Evolutionary conservation across 2,329 filamentous ascomycete genomes (phyloP), one percentile per base, ranked within the genome.

Genomic region (Sporothrix curviconia): DNA sequence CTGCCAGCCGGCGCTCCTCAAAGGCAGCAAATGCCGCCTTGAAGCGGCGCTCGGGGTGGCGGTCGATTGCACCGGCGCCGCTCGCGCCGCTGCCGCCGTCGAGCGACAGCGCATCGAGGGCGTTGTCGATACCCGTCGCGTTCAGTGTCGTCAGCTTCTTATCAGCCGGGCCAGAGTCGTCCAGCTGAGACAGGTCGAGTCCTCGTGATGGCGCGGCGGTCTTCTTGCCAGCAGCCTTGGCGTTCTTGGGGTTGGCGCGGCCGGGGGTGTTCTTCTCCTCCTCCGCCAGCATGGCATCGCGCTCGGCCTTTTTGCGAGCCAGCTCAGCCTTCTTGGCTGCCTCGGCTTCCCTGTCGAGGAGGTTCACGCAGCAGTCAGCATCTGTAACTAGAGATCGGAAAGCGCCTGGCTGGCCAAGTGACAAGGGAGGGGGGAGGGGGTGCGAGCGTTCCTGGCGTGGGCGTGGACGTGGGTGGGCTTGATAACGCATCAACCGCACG

Each of bases 81-180:
- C 55, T n/a, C n/a, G n/a, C 39, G 15, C 32, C 34, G 9, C 37
- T 15, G 1, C 36, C 49, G 37, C 42, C 2, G 52, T 80, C 78
- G 54, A 96, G 72, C 2, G 83, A 84, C 28, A 97, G 81, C 3
- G 91, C 91, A 66, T 96, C 92, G 51, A 97, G 82, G 0, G 91
- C 91, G 67, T 96, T 92, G 71, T 97, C 92, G 71, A 99, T 96
- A 66, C 91, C 91, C 0, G 87, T 81, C 3, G 91, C 92, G 70
- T 87, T 92, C 66, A 96, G 80, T 0, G 88, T 73, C 0, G 78
- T 65, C 9, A 84, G 71, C 14, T 76, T 74, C 59, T 64, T 65
- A 54, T 68, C 60, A 55, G 59, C 53, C 55, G 63, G 80, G 46
- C 71, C 76, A 61, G 70, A 74, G 61, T 82, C 81, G 47, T 72